Percentiles rank a stretch among this genome's conserved stretches.
These are phyloP conservation scores for Saksenaea oblongispora DNA, from an alignment of 371 early-diverging fungal genomes.

Conservation along the genomic window DNA sequence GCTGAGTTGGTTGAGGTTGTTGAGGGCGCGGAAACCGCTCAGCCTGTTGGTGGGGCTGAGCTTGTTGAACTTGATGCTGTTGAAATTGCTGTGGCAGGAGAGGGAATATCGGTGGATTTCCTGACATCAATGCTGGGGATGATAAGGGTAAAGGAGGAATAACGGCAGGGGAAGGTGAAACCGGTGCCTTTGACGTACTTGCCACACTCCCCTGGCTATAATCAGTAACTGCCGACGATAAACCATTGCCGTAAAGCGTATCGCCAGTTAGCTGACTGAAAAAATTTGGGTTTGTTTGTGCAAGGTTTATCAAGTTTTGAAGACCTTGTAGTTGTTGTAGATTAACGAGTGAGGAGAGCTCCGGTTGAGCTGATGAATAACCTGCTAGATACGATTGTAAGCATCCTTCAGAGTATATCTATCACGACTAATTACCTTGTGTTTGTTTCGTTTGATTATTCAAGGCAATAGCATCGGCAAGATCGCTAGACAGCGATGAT, in stretches of 20 bases:
- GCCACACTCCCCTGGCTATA: background rate
- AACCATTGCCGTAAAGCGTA: constrained; percentile 3
- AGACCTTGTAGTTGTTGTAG: constrained; percentile 27
- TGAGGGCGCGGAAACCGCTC: too few species aligned
- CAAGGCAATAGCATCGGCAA: constrained; percentile 45
- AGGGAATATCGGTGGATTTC: background rate
- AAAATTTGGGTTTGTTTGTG: constrained; percentile 31
- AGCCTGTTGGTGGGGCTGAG: too few species aligned
- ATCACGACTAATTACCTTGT: background rate
- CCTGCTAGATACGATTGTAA: constrained; percentile 13
- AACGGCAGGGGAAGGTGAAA: background rate
- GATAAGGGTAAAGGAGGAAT: background rate
- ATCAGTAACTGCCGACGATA: background rate
- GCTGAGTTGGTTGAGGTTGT: too few species aligned
- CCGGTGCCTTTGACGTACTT: background rate
- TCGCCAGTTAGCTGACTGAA: constrained; percentile 32
- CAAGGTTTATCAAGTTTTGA: constrained; percentile 21
- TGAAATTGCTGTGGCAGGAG: background rate
- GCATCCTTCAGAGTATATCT: background rate
- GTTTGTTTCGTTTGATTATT: constrained; percentile 43
- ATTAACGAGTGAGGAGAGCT: constrained; percentile 26
- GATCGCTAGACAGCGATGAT: constrained; percentile 28
- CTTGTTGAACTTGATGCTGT: background rate
- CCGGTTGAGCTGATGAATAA: constrained; percentile 9
- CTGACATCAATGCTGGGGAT: background rate